These are phyloP conservation scores for Tilletia caries DNA, from an alignment of 1,284 basidiomycete species.

Conservation along the genomic window DNA sequence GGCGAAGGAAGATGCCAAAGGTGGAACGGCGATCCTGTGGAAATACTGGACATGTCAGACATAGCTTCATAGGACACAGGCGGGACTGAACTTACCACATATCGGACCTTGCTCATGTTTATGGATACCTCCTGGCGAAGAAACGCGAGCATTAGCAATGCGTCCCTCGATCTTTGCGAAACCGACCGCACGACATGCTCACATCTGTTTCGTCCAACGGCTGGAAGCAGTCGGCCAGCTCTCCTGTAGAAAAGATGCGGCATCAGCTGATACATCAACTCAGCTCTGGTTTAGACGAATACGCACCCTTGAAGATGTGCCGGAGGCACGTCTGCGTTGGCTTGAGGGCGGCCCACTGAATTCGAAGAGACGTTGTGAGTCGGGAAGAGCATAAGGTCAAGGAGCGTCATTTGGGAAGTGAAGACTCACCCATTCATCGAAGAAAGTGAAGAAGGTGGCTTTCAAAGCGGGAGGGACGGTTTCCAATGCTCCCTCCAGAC, in stretches of 20 bases:
- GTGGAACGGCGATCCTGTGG: slow-evolving; percentile 1
- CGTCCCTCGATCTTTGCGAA: neutral
- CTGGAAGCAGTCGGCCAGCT: neutral
- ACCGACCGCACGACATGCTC: neutral
- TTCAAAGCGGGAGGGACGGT: neutral
- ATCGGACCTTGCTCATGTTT: slow-evolving; percentile 1
- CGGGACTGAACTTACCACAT: neutral
- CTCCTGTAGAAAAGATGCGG: neutral
- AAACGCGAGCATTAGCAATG: no score
- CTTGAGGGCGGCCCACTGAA: neutral
- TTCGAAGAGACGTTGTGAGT: neutral
- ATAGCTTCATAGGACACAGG: neutral
- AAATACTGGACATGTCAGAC: neutral
- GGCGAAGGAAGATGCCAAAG: neutral
- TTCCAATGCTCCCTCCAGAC: slow-evolving; percentile 1
- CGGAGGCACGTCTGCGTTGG: neutral
- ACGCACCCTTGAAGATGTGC: neutral
- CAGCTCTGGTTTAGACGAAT: neutral
- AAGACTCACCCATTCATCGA: neutral
- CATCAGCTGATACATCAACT: neutral
- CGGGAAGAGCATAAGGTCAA: neutral
- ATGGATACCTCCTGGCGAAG: neutral
- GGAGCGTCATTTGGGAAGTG: neutral
- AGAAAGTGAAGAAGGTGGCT: neutral
- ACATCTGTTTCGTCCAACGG: neutral